phyloP scores from a whole-genome alignment of 257 asterid genomes.

The Dorcoceras hygrometricum region DNA sequence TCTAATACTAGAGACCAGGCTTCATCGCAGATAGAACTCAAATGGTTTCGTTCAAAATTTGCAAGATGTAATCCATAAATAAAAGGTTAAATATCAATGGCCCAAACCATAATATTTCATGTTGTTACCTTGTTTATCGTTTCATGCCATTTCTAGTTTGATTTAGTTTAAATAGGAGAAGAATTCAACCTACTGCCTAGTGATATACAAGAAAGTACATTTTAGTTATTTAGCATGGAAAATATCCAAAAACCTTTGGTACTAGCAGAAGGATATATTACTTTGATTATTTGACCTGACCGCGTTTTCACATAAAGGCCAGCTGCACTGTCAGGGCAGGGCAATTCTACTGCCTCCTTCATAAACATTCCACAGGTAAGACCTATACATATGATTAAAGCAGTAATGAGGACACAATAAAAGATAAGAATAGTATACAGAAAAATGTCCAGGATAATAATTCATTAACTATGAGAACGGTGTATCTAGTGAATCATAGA shows the following conservation, averaged over 20 bases:
- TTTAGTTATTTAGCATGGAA: constrained; percentile 8
- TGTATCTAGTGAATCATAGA: background rate
- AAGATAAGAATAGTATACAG: constrained; percentile 12
- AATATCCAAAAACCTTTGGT: constrained; percentile 15
- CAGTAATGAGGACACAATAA: constrained; percentile 24
- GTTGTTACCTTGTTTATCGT: background rate
- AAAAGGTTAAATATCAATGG: background rate
- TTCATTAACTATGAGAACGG: background rate
- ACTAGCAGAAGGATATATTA: constrained; percentile 44
- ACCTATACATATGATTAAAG: constrained; percentile 48
- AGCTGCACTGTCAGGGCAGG: constrained; percentile 74
- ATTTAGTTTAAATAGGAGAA: constrained; percentile 2
- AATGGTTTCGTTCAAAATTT: constrained; percentile 1
- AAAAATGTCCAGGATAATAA: background rate
- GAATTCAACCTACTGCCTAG: background rate
- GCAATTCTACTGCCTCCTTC: constrained; percentile 55
- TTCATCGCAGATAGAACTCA: too few species aligned
- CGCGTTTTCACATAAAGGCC: constrained; percentile 89
- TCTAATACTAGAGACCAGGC: background rate
- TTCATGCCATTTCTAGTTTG: background rate
- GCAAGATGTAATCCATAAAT: background rate
- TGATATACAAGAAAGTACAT: background rate
- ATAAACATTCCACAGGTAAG: constrained; percentile 78
- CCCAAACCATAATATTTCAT: constrained; percentile 4
- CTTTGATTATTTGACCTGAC: constrained; percentile 79